Evolutionary conservation across 441 rosid species (phyloP).

Genomic region (Pelargonium australe): DNA sequence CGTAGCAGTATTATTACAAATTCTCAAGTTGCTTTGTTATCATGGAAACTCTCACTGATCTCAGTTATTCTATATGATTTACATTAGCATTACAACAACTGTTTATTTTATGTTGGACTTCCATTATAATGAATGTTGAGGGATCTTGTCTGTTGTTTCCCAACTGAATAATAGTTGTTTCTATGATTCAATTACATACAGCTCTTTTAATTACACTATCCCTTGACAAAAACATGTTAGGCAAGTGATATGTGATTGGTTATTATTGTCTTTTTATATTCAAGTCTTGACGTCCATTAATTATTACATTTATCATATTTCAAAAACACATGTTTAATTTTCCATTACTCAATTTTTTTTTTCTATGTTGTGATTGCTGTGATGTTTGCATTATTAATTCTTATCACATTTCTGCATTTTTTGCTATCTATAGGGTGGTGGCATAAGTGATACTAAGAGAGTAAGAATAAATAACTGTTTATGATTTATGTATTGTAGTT

Average conservation of each 20-base stretch:
- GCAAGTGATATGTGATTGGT: not conserved
- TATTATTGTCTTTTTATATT: not conserved
- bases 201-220: not conserved
- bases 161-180: not conserved
- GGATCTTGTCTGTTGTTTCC: not conserved
- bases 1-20: not conserved
- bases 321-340: not conserved
- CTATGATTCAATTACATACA: not conserved
- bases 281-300: not conserved
- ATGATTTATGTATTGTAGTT: too few relatives aligned
- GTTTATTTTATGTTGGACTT: constrained; percentile 1
- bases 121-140: not conserved
- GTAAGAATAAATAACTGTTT: too few relatives aligned
- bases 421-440: not conserved
- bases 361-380: not conserved
- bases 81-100: not conserved
- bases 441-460: too few relatives aligned
- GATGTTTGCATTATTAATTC: not conserved
- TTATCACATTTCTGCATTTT: not conserved
- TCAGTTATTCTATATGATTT: not conserved
- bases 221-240: not conserved
- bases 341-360: not conserved
- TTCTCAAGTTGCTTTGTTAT: not conserved
- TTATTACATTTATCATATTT: not conserved
- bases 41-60: not conserved